A percentile compares a stretch with the other conserved stretches of the same genome.
Evolutionary conservation across 768 basidiomycete species (phyloP).

Genomic region (Rhizopogon vinicolor): DNA sequence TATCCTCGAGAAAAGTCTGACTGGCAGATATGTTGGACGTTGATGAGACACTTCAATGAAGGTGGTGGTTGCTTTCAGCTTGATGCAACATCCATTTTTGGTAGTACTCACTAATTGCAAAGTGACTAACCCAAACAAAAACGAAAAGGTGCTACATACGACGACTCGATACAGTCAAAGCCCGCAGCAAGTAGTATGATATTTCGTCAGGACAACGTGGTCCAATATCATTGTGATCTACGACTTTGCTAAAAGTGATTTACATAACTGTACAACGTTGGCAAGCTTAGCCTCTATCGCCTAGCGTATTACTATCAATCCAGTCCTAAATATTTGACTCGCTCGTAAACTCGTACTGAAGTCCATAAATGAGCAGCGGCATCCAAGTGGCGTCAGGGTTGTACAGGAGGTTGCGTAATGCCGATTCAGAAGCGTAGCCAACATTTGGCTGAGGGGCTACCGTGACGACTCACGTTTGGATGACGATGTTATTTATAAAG

Average conservation of each 20-base stretch:
- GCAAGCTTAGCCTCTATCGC: conserved; percentile 19
- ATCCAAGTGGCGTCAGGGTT: conserved; percentile 35
- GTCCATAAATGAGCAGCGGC: conserved; percentile 62
- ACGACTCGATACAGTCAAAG: too few relatives aligned
- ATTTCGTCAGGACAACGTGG: not conserved
- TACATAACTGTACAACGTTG: conserved; percentile 26
- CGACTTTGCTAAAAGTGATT: not conserved
- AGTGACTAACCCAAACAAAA: not conserved
- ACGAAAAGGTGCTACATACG: not conserved
- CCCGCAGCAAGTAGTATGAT: not conserved
- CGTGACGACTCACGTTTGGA: too few relatives aligned
- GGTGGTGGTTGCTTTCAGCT: conserved; percentile 19
- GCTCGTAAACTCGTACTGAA: conserved; percentile 68
- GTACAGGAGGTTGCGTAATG: conserved; percentile 36
- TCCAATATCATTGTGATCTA: conserved; percentile 4
- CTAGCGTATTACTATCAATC: too few relatives aligned
- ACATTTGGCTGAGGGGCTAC: too few relatives aligned
- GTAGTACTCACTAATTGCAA: conserved; percentile 3
- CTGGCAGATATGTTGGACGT: conserved; percentile 8
- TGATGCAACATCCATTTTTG: conserved; percentile 12
- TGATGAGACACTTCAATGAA: conserved; percentile 6
- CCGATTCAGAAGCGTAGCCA: conserved; percentile 45
- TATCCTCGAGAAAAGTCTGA: conserved; percentile 4
- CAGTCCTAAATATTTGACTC: too few relatives aligned
- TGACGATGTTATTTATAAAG: too few relatives aligned